These are phyloP conservation scores for Rhodotorula kratochvilovae DNA, from an alignment of 768 basidiomycete species.

Conservation along the genomic window DNA sequence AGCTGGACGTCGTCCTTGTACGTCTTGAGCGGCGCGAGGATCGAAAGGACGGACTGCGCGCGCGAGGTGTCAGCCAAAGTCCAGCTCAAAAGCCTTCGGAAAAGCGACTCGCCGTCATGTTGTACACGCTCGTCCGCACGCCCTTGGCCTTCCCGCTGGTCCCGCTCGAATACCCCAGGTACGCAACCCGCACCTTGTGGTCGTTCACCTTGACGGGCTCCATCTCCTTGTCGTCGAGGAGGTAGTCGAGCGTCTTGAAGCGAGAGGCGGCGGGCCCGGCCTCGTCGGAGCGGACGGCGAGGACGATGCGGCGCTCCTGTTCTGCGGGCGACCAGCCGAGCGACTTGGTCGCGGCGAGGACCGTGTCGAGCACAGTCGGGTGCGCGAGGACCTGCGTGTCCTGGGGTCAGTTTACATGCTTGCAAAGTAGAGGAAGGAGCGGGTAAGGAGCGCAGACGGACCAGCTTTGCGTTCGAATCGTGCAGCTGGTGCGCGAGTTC, in stretches of 20 bases:
- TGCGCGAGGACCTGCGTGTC: slow-evolving; percentile 52
- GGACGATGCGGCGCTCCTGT: slow-evolving; percentile 29
- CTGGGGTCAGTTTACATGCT: not conserved
- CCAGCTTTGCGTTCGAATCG: slow-evolving; percentile 61
- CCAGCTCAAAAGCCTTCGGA: no score
- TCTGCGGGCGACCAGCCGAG: slow-evolving; percentile 48
- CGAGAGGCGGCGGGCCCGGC: slow-evolving; percentile 46
- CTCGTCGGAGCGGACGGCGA: slow-evolving; percentile 42
- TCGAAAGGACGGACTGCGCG: slow-evolving; percentile 22
- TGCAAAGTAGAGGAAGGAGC: not conserved
- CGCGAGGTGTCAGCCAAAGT: not conserved
- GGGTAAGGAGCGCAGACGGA: slow-evolving; percentile 43
- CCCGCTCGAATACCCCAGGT: slow-evolving; percentile 52
- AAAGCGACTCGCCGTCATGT: slow-evolving; percentile 36
- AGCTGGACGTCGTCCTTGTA: slow-evolving; percentile 34
- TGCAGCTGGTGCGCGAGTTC: slow-evolving; percentile 70
- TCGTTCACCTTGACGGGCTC: slow-evolving; percentile 56
- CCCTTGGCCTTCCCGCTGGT: slow-evolving; percentile 78
- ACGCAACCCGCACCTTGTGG: slow-evolving; percentile 33
- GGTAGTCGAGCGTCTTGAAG: slow-evolving; percentile 51
- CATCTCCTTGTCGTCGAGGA: slow-evolving; percentile 55
- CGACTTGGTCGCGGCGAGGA: slow-evolving; percentile 57
- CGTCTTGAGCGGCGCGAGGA: slow-evolving; percentile 28
- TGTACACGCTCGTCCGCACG: slow-evolving; percentile 50
- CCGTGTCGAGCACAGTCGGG: slow-evolving; percentile 59